Evolutionary conservation across 345 rosid species (phyloP).

Genomic region (Pseudoturritis turrita): DNA sequence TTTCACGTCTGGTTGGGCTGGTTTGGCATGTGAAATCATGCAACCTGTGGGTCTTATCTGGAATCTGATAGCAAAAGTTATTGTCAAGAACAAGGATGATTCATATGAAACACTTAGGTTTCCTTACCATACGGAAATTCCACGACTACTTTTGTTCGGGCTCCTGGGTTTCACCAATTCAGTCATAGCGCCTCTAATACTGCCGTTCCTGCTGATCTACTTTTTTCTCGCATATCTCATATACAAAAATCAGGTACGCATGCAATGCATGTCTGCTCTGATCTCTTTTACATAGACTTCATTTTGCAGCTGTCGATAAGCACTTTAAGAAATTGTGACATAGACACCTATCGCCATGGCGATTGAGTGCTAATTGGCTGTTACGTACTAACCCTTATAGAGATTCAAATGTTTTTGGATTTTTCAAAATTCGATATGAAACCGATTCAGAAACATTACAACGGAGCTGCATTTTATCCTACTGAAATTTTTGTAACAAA

Average conservation of each 20-base stretch:
- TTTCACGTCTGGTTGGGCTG: slow-evolving; percentile 88
- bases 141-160: slow-evolving; percentile 73
- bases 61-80: slow-evolving; percentile 40
- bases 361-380: background rate
- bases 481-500: too few species aligned
- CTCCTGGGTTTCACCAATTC: slow-evolving; percentile 86
- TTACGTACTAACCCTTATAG: background rate
- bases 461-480: too few species aligned
- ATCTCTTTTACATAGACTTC: slow-evolving; percentile 1
- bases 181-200: slow-evolving; percentile 74
- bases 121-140: slow-evolving; percentile 87
- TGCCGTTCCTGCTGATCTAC: slow-evolving; percentile 73
- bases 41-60: slow-evolving; percentile 57
- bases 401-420: background rate
- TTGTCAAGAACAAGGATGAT: slow-evolving; percentile 44
- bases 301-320: background rate
- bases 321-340: background rate
- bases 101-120: slow-evolving; percentile 40
- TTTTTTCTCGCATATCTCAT: slow-evolving; percentile 66
- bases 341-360: background rate
- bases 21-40: slow-evolving; percentile 69
- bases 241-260: slow-evolving; percentile 52
- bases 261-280: background rate
- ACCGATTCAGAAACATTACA: too few species aligned
- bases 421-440: too few species aligned